Conservation (phyloP, 2,329 filamentous ascomycete genomes). For the Colletotrichum brevisporum region DNA sequence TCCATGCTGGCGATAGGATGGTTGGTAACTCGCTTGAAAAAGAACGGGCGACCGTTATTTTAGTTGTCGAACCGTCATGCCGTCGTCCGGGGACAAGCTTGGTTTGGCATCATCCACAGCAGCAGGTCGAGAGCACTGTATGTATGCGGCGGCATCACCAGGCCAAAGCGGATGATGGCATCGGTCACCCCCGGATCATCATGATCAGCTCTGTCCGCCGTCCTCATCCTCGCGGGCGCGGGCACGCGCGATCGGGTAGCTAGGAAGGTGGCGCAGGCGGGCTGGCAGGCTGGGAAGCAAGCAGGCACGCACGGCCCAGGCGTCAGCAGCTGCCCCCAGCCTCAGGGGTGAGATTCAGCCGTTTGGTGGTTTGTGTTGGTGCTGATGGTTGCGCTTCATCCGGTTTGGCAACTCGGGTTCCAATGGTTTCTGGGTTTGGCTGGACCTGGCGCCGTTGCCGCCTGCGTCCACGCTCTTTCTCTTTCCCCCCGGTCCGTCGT, state of each 20-base stretch:
- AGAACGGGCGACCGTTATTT: slow-evolving; percentile 27
- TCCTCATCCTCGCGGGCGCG: slow-evolving; percentile 22
- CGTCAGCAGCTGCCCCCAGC: slow-evolving; percentile 36
- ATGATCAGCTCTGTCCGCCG: slow-evolving; percentile 15
- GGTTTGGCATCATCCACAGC: background rate
- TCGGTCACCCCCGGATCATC: slow-evolving; percentile 35
- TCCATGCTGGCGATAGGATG: slow-evolving; percentile 6
- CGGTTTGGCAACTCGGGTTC: slow-evolving; percentile 20
- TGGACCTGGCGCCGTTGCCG: slow-evolving; percentile 36
- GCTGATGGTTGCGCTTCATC: slow-evolving; percentile 5
- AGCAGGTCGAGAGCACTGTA: slow-evolving; percentile 15
- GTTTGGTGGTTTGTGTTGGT: slow-evolving; percentile 4
- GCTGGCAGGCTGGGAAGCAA: too few relatives aligned
- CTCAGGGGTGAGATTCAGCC: slow-evolving; percentile 23
- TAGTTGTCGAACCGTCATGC: slow-evolving; percentile 25
- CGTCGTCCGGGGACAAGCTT: slow-evolving; percentile 16
- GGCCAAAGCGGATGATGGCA: slow-evolving; percentile 40
- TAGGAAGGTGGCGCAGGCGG: too few relatives aligned
- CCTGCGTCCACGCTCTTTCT: slow-evolving; percentile 16
- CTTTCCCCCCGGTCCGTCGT: background rate
- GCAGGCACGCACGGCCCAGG: slow-evolving; percentile 31
- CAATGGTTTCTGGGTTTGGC: slow-evolving; percentile 7
- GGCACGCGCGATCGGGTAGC: slow-evolving; percentile 3
- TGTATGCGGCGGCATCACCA: slow-evolving; percentile 31
- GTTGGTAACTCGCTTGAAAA: background rate